Base-by-base conservation (phyloP, 208 protist species). In the Crithidia mellificae region DNA sequence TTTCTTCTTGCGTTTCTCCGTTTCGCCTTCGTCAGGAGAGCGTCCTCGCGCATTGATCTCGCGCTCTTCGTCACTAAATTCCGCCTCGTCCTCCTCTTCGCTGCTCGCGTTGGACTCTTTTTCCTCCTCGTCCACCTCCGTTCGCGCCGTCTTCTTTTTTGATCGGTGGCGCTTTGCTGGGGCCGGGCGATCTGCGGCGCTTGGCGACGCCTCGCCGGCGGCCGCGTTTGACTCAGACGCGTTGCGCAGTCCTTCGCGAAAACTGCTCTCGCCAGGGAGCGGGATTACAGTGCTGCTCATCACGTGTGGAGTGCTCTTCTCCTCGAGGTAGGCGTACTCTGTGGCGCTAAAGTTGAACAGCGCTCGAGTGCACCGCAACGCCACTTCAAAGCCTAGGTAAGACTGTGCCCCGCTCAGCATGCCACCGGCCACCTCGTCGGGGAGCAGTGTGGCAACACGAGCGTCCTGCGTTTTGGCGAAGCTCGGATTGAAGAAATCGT, bases 401-500 rank as follows among this genome's bases (percentile, higher is more conserved):
- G 88, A 93, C 53, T 93, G 85, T 27, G 90, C 77, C 29, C 88
- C 88, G 19, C 69, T 78, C 20, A 93, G 78, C 29, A 90, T 56
- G 52, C 59, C 70, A 8, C 24, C 49, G n/a, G 63, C 49, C 34
- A 65, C 74, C 36, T 68, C 66, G 51, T 80, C 77, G 22, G 56
- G 64, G 38, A 83, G 51, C 15, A 44, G 20, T 41, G 51, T 44
- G 29, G 56, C 76, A 2, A 65, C 71, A 20, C 70, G 74, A 9
- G 72, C 61, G 63, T 93, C 87, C 19, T 81, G 70, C 43, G 78
- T 38, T 50, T 89, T 80, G 14, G 91, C 88, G 55, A 73, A 87
- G 0, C 74, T 24, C 24, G 91, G 91, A 55, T 96, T 96, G 73
- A 96, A 96, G 66, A 94, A 96, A 49, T 87, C 56, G 55, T 87